Conservation (phyloP, 768 basidiomycete species). For the Cytidiella melzeri region DNA sequence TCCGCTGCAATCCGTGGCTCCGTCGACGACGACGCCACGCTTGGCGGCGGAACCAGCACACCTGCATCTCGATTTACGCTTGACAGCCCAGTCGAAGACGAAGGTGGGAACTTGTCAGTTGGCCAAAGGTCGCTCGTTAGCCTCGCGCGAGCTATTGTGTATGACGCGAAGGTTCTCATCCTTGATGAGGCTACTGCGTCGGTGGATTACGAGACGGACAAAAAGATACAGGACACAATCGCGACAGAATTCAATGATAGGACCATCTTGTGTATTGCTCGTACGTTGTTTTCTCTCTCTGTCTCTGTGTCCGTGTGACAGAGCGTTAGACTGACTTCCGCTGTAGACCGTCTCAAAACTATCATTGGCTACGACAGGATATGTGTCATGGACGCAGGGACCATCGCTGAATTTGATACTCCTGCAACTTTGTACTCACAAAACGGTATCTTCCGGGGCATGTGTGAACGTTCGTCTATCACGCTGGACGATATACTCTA, state of each 20-base stretch:
- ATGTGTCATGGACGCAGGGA: slow-evolving; percentile 78
- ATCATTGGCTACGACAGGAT: slow-evolving; percentile 88
- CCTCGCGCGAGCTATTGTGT: slow-evolving; percentile 84
- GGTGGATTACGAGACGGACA: slow-evolving; percentile 85
- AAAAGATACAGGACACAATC: slow-evolving; percentile 89
- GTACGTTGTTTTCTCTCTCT: slow-evolving; percentile 36
- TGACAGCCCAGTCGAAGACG: slow-evolving; percentile 80
- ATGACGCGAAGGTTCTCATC: slow-evolving; percentile 77
- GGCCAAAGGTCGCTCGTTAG: slow-evolving; percentile 82
- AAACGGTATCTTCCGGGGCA: slow-evolving; percentile 72
- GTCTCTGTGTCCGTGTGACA: slow-evolving; percentile 4
- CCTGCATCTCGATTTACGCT: slow-evolving; percentile 60
- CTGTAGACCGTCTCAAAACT: slow-evolving; percentile 72
- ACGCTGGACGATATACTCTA: slow-evolving; percentile 58
- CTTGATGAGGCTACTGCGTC: slow-evolving; percentile 87
- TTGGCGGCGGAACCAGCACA: slow-evolving; percentile 33
- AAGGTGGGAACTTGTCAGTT: slow-evolving; percentile 79
- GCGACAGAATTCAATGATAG: slow-evolving; percentile 75
- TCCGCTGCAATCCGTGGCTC: slow-evolving; percentile 16
- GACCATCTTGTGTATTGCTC: slow-evolving; percentile 84
- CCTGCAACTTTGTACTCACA: slow-evolving; percentile 55
- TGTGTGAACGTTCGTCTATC: slow-evolving; percentile 84
- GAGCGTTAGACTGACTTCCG: not conserved
- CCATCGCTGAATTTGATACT: slow-evolving; percentile 81
- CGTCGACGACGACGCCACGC: slow-evolving; percentile 29